phyloP scores from a whole-genome alignment of 2,329 filamentous ascomycete genomes.

The Ceratocystiopsis minuta region DNA sequence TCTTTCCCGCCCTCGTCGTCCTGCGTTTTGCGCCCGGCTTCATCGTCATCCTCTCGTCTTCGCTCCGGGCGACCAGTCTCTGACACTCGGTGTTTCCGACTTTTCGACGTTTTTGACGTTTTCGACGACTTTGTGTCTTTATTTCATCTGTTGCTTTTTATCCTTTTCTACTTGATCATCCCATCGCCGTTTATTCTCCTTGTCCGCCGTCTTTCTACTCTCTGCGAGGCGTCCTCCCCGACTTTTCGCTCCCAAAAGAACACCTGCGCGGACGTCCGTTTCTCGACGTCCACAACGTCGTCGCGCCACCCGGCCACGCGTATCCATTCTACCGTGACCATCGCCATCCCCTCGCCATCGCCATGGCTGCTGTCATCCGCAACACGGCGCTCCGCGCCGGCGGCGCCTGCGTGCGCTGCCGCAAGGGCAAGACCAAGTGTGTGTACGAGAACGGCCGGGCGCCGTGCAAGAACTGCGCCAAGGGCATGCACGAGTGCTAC shows the following conservation, averaged over 20 bases:
- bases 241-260: no score
- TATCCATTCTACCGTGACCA: not conserved
- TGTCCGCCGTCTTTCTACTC: not conserved
- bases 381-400: slow-evolving; percentile 42
- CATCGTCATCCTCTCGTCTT: not conserved
- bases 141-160: not conserved
- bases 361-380: slow-evolving; percentile 32
- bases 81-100: not conserved
- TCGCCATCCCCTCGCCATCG: no score
- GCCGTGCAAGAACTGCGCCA: slow-evolving; percentile 46
- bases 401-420: slow-evolving; percentile 43
- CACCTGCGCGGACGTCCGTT: no score
- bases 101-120: no score
- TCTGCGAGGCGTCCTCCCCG: no score
- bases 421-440: slow-evolving; percentile 46
- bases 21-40: slow-evolving; percentile 1
- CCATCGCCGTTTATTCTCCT: no score
- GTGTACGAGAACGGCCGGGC: slow-evolving; percentile 44
- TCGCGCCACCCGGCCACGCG: not conserved
- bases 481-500: slow-evolving; percentile 46
- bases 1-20: not conserved
- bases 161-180: not conserved
- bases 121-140: no score
- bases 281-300: not conserved
- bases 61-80: not conserved